Evolutionary conservation across 2,329 filamentous ascomycete species (phyloP).

Genomic region (Pseudocercospora crystallina): DNA sequence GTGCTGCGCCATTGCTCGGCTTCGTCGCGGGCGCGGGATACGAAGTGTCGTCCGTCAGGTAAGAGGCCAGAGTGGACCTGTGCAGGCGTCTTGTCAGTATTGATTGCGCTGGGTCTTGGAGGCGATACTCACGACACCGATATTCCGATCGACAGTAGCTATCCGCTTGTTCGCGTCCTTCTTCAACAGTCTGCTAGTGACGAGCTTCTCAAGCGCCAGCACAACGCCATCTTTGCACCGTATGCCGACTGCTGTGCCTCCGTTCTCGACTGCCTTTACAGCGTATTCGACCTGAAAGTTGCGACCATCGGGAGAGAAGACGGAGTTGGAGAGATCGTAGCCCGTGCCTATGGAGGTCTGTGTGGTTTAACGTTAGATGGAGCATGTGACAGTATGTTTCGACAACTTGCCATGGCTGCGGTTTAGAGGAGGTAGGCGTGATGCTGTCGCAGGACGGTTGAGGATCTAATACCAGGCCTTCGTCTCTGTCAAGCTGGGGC

Average conservation of each 20-base stretch:
- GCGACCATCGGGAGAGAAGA: constrained; percentile 97
- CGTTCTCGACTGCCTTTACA: constrained; percentile 97
- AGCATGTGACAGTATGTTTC: constrained; percentile 8
- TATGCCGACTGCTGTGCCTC: constrained; percentile 93
- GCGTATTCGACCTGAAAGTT: constrained; percentile 99
- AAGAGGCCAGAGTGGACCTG: constrained; percentile 92
- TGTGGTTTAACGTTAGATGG: background rate
- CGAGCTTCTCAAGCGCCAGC: constrained; percentile 92
- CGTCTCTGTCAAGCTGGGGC: too few species aligned
- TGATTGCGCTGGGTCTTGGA: background rate
- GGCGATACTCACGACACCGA: constrained; percentile 73
- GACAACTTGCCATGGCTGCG: constrained; percentile 31
- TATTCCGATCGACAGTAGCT: constrained; percentile 87
- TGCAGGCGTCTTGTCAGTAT: constrained; percentile 9
- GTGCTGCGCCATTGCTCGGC: constrained; percentile 84
- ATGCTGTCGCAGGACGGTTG: constrained; percentile 2
- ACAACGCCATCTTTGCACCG: constrained; percentile 96
- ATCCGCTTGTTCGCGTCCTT: constrained; percentile 96
- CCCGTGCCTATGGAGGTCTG: constrained; percentile 99
- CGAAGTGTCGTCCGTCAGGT: constrained; percentile 92
- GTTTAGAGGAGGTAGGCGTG: constrained; percentile 4
- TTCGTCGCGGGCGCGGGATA: constrained; percentile 91
- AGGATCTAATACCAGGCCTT: too few species aligned
- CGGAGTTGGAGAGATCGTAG: constrained; percentile 98
- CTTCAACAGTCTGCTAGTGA: constrained; percentile 93